Evolutionary conservation across 306 rosid genomes (phyloP), one percentile per base, ranked within the genome.

Genomic region (Cucumis hystrix): DNA sequence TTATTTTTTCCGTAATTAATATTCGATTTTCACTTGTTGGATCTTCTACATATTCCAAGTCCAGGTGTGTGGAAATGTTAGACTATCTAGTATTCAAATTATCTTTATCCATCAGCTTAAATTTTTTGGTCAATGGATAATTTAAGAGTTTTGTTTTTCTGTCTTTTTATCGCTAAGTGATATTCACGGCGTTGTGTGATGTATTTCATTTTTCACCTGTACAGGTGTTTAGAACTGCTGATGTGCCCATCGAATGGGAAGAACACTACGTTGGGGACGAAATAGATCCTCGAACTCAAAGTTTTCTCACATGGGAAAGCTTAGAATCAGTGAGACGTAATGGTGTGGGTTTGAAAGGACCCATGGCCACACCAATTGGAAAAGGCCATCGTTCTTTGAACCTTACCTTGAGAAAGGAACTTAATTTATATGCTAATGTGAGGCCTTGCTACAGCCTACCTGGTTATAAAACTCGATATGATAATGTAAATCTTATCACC

Each of bases 321-420:
- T 86, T 96, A 63, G 99, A 92, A 81, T 96, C 99, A 0, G 97
- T 96, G 12, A 81, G 96, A 74, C 76, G 33, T 81, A 96, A 96
- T 69, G 39, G 78, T 87, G 97, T 96, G 55, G 98, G 99, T 82
- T 86, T 96, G 93, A 96, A 96, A 86, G 99, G 99, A 45, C 99
- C 99, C 12, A 96, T 96, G 99, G 98, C 99, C 58, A 96, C 98
- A 47, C 99, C 99, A 10, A 92, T 96, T 86, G 98, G 99, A 73
- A 92, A 91, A 82, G 98, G 98, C 47, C 98, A 92, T 86, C 99
- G 99, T 66, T 96, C 99, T 8, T 85, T 96, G 81, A 96, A 96
- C 83, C 99, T 96, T 86, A 96, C 99, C 39, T 83, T 96, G 11
- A 92, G 98, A 88, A 96, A 96, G 81, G 99, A 96, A 80, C 98